phyloP scores from a whole-genome alignment of 495 filamentous ascomycete species.

The Pyronema omphalodes region DNA sequence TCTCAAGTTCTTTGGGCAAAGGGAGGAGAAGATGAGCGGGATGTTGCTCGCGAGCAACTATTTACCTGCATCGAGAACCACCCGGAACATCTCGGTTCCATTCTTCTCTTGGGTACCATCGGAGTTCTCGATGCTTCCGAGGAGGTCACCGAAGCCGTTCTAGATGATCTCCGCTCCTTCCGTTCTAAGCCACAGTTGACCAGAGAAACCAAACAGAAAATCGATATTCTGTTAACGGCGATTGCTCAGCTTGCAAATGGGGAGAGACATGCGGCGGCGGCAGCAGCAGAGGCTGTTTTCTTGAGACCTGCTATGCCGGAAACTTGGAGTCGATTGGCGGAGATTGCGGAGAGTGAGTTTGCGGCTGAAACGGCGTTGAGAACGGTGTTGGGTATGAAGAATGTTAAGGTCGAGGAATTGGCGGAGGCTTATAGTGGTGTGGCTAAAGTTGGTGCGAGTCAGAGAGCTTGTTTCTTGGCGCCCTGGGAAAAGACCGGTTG shows the following conservation, averaged over 20 bases:
- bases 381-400: conserved; percentile 51
- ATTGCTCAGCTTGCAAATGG: conserved; percentile 30
- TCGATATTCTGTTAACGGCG: conserved; percentile 40
- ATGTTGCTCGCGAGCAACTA: conserved; percentile 59
- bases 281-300: conserved; percentile 56
- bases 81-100: conserved; percentile 55
- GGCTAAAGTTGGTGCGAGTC: conserved; percentile 48
- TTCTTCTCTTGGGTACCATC: conserved; percentile 63
- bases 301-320: conserved; percentile 52
- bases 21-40: conserved; percentile 53
- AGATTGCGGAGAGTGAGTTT: conserved; percentile 32
- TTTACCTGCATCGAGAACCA: conserved; percentile 51
- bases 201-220: conserved; percentile 27
- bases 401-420: conserved; percentile 48
- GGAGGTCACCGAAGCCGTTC: conserved; percentile 63
- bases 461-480: conserved; percentile 59
- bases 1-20: conserved; percentile 87
- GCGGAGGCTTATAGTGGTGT: conserved; percentile 61
- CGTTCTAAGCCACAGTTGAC: conserved; percentile 38
- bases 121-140: conserved; percentile 59
- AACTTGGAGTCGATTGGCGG: conserved; percentile 58
- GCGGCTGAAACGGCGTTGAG: conserved; percentile 64
- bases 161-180: conserved; percentile 53
- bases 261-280: conserved; percentile 27
- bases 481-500: conserved; percentile 59